These are phyloP conservation scores for Volvox carteri DNA, from an alignment of 163 green algal genomes.

Conservation along the genomic window DNA sequence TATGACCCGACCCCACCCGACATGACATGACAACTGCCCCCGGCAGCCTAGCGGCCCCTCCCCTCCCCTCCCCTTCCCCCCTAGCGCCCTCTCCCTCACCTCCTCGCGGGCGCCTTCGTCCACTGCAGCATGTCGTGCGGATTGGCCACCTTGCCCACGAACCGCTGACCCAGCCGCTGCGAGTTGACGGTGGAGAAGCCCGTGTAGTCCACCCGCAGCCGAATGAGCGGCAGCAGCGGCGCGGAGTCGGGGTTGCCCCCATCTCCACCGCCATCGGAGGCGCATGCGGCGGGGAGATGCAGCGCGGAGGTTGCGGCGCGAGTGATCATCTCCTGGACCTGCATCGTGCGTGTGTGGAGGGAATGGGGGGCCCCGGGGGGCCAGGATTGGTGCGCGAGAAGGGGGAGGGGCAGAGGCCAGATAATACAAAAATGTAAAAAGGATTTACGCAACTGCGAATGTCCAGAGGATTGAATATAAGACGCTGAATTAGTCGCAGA, in stretches of 20 bases:
- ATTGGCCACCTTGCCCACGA: slow-evolving; percentile 97
- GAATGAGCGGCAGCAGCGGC: slow-evolving; percentile 85
- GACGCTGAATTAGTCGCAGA: too few species aligned
- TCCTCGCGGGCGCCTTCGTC: slow-evolving; percentile 77
- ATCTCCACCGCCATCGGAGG: not conserved
- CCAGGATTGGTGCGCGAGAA: too few species aligned
- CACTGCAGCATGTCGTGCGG: slow-evolving; percentile 97
- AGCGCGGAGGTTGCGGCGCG: slow-evolving; percentile 16
- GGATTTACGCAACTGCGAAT: too few species aligned
- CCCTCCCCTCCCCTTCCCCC: not conserved
- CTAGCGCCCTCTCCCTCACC: not conserved
- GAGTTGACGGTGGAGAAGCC: slow-evolving; percentile 97
- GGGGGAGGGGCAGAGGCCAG: too few species aligned
- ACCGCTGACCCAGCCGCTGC: slow-evolving; percentile 95
- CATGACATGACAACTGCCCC: too few species aligned
- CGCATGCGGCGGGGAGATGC: not conserved
- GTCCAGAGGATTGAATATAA: too few species aligned
- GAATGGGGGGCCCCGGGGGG: too few species aligned
- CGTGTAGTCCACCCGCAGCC: slow-evolving; percentile 93
- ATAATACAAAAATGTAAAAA: too few species aligned
- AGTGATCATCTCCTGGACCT: slow-evolving; percentile 43
- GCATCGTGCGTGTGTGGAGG: not conserved
- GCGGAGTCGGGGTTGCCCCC: not conserved
- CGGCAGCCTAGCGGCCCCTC: not conserved
- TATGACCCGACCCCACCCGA: not conserved